A percentile compares a stretch with the other conserved stretches of the same genome.
phyloP scores from a whole-genome alignment of 352 stramenopile species.

The Phytophthora colocasiae region DNA sequence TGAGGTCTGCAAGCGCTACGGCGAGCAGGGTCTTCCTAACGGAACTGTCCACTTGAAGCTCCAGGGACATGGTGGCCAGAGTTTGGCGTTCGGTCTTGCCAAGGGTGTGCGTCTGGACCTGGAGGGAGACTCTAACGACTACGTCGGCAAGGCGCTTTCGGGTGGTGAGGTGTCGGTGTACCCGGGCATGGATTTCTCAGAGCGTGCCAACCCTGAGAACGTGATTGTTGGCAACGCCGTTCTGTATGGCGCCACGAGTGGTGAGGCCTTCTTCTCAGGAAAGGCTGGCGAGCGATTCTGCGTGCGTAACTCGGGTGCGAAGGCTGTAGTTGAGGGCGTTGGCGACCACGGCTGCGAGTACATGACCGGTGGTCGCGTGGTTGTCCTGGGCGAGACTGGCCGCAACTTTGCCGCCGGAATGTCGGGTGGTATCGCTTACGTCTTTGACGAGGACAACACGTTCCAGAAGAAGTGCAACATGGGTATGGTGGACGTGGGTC shows the following conservation, averaged over 20 bases:
- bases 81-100: constrained; percentile 93
- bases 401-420: constrained; percentile 98
- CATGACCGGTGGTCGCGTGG: constrained; percentile 96
- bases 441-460: constrained; percentile 94
- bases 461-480: constrained; percentile 97
- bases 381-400: constrained; percentile 93
- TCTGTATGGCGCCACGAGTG: constrained; percentile 94
- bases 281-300: constrained; percentile 97
- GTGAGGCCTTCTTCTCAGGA: constrained; percentile 95
- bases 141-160: constrained; percentile 95
- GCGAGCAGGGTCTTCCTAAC: constrained; percentile 89
- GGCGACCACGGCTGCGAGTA: constrained; percentile 98
- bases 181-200: constrained; percentile 68
- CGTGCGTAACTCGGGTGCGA: constrained; percentile 96
- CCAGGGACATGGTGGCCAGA: constrained; percentile 94
- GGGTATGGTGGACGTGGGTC: constrained; percentile 90
- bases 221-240: constrained; percentile 97
- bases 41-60: constrained; percentile 96
- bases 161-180: constrained; percentile 94
- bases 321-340: constrained; percentile 95
- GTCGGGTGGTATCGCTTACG: constrained; percentile 96
- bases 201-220: constrained; percentile 78
- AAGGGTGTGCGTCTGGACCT: constrained; percentile 94
- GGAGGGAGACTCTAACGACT: constrained; percentile 97
- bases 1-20: constrained; percentile 94